These are phyloP conservation scores for Clavaria fumosa DNA, from an alignment of 768 basidiomycete species.

Conservation along the genomic window DNA sequence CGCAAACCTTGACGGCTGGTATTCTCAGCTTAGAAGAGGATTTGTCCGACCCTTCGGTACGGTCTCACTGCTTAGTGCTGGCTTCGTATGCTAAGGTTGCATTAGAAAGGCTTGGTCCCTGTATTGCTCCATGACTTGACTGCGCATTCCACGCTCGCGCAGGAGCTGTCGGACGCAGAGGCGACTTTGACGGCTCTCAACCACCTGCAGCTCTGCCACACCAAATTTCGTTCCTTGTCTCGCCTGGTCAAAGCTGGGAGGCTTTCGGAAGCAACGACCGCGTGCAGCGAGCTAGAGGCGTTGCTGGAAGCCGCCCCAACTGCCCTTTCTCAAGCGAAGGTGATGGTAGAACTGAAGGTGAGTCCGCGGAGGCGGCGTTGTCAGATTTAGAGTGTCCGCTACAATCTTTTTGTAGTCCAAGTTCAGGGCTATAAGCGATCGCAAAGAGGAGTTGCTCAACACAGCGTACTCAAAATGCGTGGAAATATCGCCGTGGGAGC, in stretches of 20 bases:
- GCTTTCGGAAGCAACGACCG: conserved; percentile 46
- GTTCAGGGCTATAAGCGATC: conserved; percentile 38
- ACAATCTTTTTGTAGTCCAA: conserved; percentile 38
- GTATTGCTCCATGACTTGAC: conserved; percentile 37
- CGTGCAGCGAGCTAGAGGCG: conserved; percentile 25
- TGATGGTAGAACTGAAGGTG: conserved; percentile 46
- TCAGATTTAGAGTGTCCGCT: conserved; percentile 3
- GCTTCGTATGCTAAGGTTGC: conserved; percentile 6
- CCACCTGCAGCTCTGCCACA: conserved; percentile 38
- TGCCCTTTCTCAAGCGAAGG: conserved; percentile 34
- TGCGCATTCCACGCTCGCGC: conserved; percentile 47
- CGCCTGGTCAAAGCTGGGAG: conserved; percentile 37
- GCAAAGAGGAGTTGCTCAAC: conserved; percentile 54
- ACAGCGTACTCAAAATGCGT: conserved; percentile 53
- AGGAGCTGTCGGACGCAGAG: conserved; percentile 42
- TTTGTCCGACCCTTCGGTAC: conserved; percentile 48
- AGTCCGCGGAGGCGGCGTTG: conserved; percentile 6
- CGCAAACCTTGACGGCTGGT: conserved; percentile 33
- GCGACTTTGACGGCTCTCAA: conserved; percentile 34
- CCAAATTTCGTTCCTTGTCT: conserved; percentile 29
- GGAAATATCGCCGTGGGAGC: conserved; percentile 29
- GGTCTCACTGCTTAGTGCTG: conserved; percentile 6
- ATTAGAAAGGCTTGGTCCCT: conserved; percentile 56
- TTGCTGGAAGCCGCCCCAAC: conserved; percentile 33
- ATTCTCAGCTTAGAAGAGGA: conserved; percentile 35